Evolutionary conservation across 2,329 filamentous ascomycete species (phyloP), one percentile per base, ranked within the genome.

Genomic region (Talaromyces islandicus): DNA sequence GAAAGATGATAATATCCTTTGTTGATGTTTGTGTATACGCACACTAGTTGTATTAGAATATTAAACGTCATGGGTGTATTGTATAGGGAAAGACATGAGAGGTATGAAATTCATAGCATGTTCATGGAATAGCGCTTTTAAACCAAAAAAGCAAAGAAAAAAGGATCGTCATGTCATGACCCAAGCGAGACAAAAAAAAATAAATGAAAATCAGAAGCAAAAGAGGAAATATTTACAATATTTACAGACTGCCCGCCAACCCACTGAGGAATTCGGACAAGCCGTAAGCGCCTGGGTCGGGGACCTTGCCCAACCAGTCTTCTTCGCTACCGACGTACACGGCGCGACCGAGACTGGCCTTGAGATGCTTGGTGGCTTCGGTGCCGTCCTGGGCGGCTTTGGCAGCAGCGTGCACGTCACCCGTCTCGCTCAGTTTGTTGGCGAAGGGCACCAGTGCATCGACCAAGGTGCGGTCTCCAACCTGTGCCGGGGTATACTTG

Each of bases 381-480:
- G 92, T 89, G 0, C 89, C 94, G 53, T 86, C 81, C 64, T 84
- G 83, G 0, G 92, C 88, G 1, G 90, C 91, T 67, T 85, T 80
- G 0, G 91, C 91, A 7, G 94, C 92, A 70, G 86, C 81, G 65
- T 85, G 82, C 21, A 94, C 73, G 70, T 90, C 84, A 14, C 84
- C 85, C 0, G 86, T 87, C 68, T 83, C 75, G 7, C 77, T 80
- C 2, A 97, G 81, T 3, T 82, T 84, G 50, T 91, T 84, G 56
- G 95, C 87, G 71, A 97, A 99, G 1, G 94, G 94, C 63, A 90
- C 85, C 55, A 99, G 80, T 1, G 93, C 92, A 75, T 99, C 94
- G 35, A 97, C 84, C 38, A 97, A 78, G 0, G 94, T 99, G 56
- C 94, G 84, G 72, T 99, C 94, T 29, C 94, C 94, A 0, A 89